A percentile compares a stretch with the other conserved stretches of the same genome.
These are phyloP conservation scores for Helicocarpus griseus DNA, from an alignment of 2,329 filamentous ascomycete species.

Conservation along the genomic window DNA sequence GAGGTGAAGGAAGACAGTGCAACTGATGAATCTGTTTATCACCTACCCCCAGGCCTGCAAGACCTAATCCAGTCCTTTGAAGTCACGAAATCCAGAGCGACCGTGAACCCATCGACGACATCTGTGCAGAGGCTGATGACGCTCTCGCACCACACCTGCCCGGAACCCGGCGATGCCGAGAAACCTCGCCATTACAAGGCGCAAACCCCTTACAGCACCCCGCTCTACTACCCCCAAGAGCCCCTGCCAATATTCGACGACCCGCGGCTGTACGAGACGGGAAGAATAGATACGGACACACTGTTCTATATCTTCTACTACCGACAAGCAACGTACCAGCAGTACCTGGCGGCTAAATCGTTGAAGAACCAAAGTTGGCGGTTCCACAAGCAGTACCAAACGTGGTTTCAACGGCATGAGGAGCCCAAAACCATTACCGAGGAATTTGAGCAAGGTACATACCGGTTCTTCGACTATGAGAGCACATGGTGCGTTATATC, in stretches of 20 bases:
- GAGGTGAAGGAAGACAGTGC: slow-evolving; percentile 42
- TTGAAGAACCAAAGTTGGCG: slow-evolving; percentile 97
- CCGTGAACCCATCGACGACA: slow-evolving; percentile 49
- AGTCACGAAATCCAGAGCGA: slow-evolving; percentile 61
- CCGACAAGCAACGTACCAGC: slow-evolving; percentile 89
- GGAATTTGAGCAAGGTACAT: slow-evolving; percentile 97
- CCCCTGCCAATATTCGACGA: slow-evolving; percentile 89
- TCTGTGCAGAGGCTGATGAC: slow-evolving; percentile 65
- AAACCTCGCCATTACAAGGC: slow-evolving; percentile 77
- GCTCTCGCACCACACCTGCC: slow-evolving; percentile 62
- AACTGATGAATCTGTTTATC: slow-evolving; percentile 75
- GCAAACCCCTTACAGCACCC: slow-evolving; percentile 67
- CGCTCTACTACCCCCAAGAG: slow-evolving; percentile 82
- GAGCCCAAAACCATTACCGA: slow-evolving; percentile 98
- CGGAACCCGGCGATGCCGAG: slow-evolving; percentile 70
- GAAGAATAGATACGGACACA: slow-evolving; percentile 85
- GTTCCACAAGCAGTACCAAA: slow-evolving; percentile 99
- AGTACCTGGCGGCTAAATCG: slow-evolving; percentile 92
- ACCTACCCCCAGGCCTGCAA: slow-evolving; percentile 77
- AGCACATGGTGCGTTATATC: slow-evolving; percentile 73
- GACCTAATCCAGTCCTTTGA: slow-evolving; percentile 91
- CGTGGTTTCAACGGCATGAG: slow-evolving; percentile 97
- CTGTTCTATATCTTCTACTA: slow-evolving; percentile 99
- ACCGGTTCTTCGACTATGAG: slow-evolving; percentile 99
- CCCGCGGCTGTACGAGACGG: slow-evolving; percentile 63